Base-by-base conservation (phyloP, 805 yeast species). In the Saccharomycodes ludwigii region DNA sequence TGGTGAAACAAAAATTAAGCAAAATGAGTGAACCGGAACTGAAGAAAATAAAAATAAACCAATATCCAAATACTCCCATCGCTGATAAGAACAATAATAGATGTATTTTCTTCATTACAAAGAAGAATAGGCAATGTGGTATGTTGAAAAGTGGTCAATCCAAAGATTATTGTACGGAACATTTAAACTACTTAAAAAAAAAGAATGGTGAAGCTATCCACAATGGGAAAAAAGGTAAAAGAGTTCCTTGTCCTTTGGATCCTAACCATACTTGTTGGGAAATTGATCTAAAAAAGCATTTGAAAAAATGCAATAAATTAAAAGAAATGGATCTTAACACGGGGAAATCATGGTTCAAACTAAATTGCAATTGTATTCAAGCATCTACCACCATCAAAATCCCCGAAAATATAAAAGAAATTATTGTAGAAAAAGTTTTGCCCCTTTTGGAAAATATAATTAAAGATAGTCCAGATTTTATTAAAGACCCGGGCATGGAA, bases 191-290 rank as follows among this genome's bases (percentile, higher is more conserved):
- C 21, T 41, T 32, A 20, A 48, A 42, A 26, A 36, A 30, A 34
- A 34, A 35, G 11, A 31, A 20, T 43, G 33, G 24, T 25, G 35
- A 28, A 32, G 37, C 32, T 32, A 21, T 40, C 38, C 27, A 43
- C 36, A 30, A 22, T 13, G 32, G 35, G 16, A 29, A 37, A 30
- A 9, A 43, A 39, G 27, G 50, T 36, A 18, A 52, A 48, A 55
- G 94, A 34, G 65, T 84, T 0, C 71, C 75, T 5, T 84, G 95
- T 54, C 84, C 95, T 0, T 47, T 76, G 18, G 94, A 83, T 50
- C 72, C 77, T 2, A 65, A 70, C 2, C 95, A 84, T 50, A 67
- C 76, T 2, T 73, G 84, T 0, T 77, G 82, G 83, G 61, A 61
- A 29, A 60, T 63, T 26, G 73, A 68, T 32, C 48, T 82, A 25